Evolutionary conservation across 108 stramenopile genomes (phyloP), one percentile per base, ranked within the genome.

Genomic region (Thalassiosira profunda): DNA sequence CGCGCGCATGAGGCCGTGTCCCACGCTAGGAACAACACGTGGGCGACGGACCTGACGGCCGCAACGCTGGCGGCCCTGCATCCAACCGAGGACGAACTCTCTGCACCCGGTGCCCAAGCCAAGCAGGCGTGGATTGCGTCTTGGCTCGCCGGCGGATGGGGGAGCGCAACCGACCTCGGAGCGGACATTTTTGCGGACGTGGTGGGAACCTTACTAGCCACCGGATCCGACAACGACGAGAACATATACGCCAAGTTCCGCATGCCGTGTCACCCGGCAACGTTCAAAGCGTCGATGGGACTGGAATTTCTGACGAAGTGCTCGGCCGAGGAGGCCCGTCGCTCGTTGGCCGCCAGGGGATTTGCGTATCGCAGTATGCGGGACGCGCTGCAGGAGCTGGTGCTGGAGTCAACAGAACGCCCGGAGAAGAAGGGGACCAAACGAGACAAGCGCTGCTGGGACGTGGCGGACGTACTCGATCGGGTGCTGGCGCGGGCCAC

Each of bases 171-270:
- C 17, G 71, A 72, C 51, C 31, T 72, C 12, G 71, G 71, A 11
- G 54, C 71, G n/a, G 62, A 63, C 0, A 63, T 64, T 25, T 53
- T 55, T 1, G 40, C 56, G 30, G 35, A 58, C 31, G 71, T 72
- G 15, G 63, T 51, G 0, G 71, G 71, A 0, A 67, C 54, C 0
- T 42, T 72, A 24, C 6, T 72, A 11, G 14, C 71, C 21, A 72
- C 71, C 5, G 71, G 71, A 36, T 34, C 53, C 9, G 70, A 72
- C 28, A 66, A 66, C 26, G 70, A 72, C 18, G 52, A 72, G 21
- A 66, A 72, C 17, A 54, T 72, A 2, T 72, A 72, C 15, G 71
- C 71, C 4, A 72, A 72, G 42, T 72, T 72, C 38, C 53, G 71
- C 18, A 67, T 72, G 65, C 71, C 71, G 6, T 72, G 71, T 11